phyloP scores from a whole-genome alignment of 1,139 yeast genomes.

The Ashbya aceris region DNA sequence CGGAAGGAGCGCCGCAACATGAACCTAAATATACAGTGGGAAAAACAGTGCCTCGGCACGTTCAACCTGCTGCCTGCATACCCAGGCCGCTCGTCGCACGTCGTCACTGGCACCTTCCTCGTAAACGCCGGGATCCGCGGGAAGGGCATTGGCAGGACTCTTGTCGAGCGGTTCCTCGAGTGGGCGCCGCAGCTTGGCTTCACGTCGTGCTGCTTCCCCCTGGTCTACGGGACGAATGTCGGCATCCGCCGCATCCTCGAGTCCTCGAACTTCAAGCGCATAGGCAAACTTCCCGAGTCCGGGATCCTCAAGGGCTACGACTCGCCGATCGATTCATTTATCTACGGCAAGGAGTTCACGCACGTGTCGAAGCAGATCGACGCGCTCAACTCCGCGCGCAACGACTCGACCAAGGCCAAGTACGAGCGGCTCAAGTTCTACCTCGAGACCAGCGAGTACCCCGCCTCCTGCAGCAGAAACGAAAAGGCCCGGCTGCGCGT shows the following conservation, averaged over 20 bases:
- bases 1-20: slow-evolving; percentile 24
- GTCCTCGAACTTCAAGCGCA: slow-evolving; percentile 61
- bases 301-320: slow-evolving; percentile 81
- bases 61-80: slow-evolving; percentile 79
- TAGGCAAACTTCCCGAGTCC: slow-evolving; percentile 75
- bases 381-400: slow-evolving; percentile 22
- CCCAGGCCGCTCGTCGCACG: slow-evolving; percentile 87
- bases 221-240: slow-evolving; percentile 81
- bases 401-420: slow-evolving; percentile 25
- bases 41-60: slow-evolving; percentile 79
- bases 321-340: slow-evolving; percentile 70
- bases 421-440: slow-evolving; percentile 75
- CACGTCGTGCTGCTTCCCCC: slow-evolving; percentile 71
- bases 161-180: slow-evolving; percentile 73
- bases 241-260: slow-evolving; percentile 78
- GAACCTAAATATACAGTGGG: slow-evolving; percentile 56
- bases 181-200: slow-evolving; percentile 92
- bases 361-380: slow-evolving; percentile 29
- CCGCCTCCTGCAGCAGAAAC: slow-evolving; percentile 68
- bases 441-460: slow-evolving; percentile 78
- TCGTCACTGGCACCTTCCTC: slow-evolving; percentile 82
- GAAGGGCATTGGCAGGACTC: slow-evolving; percentile 81
- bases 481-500: slow-evolving; percentile 82
- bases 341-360: slow-evolving; percentile 50
- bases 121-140: slow-evolving; percentile 91